These are phyloP conservation scores for Inga laurina DNA, from an alignment of 306 rosid species.

Conservation along the genomic window DNA sequence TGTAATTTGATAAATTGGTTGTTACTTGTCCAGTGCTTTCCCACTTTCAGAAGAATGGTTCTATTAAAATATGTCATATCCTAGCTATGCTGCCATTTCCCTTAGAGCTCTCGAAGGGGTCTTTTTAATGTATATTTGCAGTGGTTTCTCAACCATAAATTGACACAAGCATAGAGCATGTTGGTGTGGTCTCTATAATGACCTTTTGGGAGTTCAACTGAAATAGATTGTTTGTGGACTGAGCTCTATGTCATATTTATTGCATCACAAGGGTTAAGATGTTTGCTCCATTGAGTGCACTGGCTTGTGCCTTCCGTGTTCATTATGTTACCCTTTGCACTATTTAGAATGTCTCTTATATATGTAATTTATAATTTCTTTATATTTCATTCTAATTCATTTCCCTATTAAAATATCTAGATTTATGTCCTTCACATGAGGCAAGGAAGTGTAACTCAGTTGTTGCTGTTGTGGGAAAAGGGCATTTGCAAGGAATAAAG, in stretches of 20 bases:
- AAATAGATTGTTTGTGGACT: not conserved
- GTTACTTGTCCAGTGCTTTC: not conserved
- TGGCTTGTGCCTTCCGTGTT: not conserved
- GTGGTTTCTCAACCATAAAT: not conserved
- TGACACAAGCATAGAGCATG: not conserved
- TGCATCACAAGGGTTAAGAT: not conserved
- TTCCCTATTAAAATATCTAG: constrained; percentile 37
- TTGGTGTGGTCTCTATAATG: not conserved
- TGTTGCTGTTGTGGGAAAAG: constrained; percentile 96
- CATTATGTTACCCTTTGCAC: not conserved
- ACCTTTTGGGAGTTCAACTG: constrained; percentile 3
- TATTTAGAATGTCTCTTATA: not conserved
- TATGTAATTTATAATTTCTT: not conserved
- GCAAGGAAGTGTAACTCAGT: constrained; percentile 72
- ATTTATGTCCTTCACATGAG: constrained; percentile 79
- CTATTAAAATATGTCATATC: not conserved
- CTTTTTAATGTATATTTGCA: too few species aligned
- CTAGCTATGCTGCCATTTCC: constrained; percentile 17
- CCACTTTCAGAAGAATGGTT: constrained; percentile 16
- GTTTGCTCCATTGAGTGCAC: not conserved
- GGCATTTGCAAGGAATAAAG: constrained; percentile 88
- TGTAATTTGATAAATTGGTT: not conserved
- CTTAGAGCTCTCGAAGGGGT: not conserved
- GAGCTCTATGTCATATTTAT: not conserved
- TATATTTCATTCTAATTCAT: not conserved